phyloP scores from a whole-genome alignment of 345 rosid species.

The Draba incana region DNA sequence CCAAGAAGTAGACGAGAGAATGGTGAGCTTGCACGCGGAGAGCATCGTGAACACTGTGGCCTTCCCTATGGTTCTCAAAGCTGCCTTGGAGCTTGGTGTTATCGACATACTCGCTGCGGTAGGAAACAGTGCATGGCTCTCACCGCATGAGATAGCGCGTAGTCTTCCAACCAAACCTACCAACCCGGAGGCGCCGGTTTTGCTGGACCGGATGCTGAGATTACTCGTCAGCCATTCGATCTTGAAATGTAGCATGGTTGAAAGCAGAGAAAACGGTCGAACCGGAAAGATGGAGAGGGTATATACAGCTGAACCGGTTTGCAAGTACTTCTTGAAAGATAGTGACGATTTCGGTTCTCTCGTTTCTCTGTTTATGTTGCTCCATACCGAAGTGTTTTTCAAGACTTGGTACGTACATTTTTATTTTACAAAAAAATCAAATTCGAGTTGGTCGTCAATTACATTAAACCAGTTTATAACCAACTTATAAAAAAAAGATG shows the following conservation, averaged over 20 bases:
- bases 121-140: conserved; percentile 42
- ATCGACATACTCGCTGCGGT: conserved; percentile 51
- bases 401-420: conserved; percentile 35
- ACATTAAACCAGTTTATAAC: neutral
- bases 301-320: conserved; percentile 41
- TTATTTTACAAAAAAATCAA: neutral
- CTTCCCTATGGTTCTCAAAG: conserved; percentile 54
- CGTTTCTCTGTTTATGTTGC: conserved; percentile 25
- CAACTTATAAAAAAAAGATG: neutral
- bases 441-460: neutral
- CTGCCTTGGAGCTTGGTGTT: conserved; percentile 56
- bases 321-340: conserved; percentile 34
- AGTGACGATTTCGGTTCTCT: conserved; percentile 39
- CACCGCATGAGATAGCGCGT: conserved; percentile 49
- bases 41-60: conserved; percentile 36
- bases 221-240: conserved; percentile 54
- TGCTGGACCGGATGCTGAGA: conserved; percentile 58
- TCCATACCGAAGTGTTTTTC: conserved; percentile 27
- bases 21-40: conserved; percentile 36
- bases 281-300: conserved; percentile 19
- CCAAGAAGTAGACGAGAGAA: conserved; percentile 1
- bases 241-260: conserved; percentile 44
- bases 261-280: conserved; percentile 10
- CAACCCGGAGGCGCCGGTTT: conserved; percentile 49
- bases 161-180: conserved; percentile 41